Percentiles rank a stretch among this genome's conserved stretches.
Evolutionary conservation across 345 rosid species (phyloP).

Genomic region (Salix suchowensis): DNA sequence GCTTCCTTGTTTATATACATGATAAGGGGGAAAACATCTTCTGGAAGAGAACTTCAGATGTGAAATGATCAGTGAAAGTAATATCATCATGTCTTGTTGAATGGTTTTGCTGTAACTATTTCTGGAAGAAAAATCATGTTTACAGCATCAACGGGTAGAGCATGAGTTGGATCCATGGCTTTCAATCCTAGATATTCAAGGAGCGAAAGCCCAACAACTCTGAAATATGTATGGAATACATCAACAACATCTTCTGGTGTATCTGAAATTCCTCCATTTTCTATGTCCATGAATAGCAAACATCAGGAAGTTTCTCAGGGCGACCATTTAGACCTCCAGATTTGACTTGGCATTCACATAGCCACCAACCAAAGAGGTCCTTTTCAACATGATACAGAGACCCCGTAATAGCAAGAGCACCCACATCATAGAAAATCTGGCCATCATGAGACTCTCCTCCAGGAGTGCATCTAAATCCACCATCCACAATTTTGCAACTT

Average conservation of each 20-base stretch:
- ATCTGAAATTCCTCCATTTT: conserved; percentile 86
- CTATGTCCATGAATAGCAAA: conserved; percentile 81
- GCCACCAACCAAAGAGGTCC: conserved; percentile 98
- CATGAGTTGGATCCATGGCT: conserved; percentile 85
- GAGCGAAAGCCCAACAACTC: conserved; percentile 86
- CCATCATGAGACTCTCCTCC: conserved; percentile 95
- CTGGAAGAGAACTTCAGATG: neutral
- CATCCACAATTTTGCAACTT: conserved; percentile 87
- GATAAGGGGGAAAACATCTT: neutral
- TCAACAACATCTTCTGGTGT: conserved; percentile 87
- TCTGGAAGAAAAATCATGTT: conserved; percentile 43
- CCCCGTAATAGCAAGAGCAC: conserved; percentile 85
- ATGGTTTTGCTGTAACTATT: conserved; percentile 10
- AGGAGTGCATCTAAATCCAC: conserved; percentile 95
- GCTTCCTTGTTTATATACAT: neutral
- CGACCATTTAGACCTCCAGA: conserved; percentile 84
- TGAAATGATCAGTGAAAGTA: neutral
- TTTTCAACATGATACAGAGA: conserved; percentile 76
- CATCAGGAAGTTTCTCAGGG: conserved; percentile 95
- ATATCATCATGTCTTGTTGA: neutral
- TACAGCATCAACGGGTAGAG: conserved; percentile 81
- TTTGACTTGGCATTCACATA: conserved; percentile 78
- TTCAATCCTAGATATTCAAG: conserved; percentile 81
- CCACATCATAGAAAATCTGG: conserved; percentile 83
- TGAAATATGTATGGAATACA: conserved; percentile 79